Percentiles rank a stretch among this genome's conserved stretches.
These are phyloP conservation scores for Microbotryum scabiosae DNA, from an alignment of 1,284 basidiomycete genomes.

Conservation along the genomic window DNA sequence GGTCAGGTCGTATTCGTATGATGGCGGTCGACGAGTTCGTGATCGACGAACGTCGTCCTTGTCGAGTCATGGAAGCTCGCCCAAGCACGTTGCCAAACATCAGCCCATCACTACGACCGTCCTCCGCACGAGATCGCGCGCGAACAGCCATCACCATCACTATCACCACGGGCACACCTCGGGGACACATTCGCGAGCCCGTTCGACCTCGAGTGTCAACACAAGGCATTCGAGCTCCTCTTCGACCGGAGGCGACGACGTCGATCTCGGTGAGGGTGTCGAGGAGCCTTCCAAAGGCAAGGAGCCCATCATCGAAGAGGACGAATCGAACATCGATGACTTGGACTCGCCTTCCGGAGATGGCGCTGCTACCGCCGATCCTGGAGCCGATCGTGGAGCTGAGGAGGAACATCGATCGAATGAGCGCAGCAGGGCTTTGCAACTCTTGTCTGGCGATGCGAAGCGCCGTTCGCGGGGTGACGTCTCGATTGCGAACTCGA, in stretches of 20 bases:
- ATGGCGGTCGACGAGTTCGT: no score
- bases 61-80: no score
- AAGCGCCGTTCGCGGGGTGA: conserved; percentile 2
- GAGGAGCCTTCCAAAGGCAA: conserved; percentile 5
- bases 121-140: not conserved
- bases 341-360: not conserved
- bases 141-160: conserved; percentile 1
- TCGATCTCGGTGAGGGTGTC: conserved; percentile 1
- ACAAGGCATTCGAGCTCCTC: conserved; percentile 1
- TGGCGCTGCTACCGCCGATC: not conserved
- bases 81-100: no score
- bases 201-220: not conserved
- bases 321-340: conserved; percentile 6
- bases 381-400: conserved; percentile 1
- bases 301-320: conserved; percentile 19
- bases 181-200: not conserved
- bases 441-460: conserved; percentile 12
- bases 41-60: no score
- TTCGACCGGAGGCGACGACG: not conserved
- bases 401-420: conserved; percentile 13
- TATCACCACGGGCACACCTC: not conserved
- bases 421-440: conserved; percentile 6
- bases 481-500: conserved; percentile 4
- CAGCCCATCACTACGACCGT: conserved; percentile 12
- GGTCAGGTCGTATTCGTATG: no score